Evolutionary conservation across 2,329 filamentous ascomycete genomes (phyloP).

Genomic region (Fusarium austroafricanum): DNA sequence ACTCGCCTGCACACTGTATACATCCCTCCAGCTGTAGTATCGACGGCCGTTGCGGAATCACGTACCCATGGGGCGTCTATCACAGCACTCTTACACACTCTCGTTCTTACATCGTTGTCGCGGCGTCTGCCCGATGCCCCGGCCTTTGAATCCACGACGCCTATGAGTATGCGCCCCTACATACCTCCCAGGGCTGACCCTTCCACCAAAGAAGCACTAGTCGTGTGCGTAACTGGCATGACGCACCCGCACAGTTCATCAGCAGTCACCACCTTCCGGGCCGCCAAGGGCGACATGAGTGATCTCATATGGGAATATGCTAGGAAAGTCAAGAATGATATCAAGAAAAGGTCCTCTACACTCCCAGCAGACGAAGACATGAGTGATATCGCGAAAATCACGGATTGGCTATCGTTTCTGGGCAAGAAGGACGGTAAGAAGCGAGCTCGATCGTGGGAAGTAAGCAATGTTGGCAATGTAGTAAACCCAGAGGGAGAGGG

Average conservation of each 20-base stretch:
- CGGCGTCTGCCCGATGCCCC: conserved; percentile 51
- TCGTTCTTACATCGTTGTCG: conserved; percentile 57
- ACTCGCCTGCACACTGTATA: conserved; percentile 54
- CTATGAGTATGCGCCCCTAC: conserved; percentile 59
- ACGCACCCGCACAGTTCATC: conserved; percentile 47
- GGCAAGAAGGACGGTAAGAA: conserved; percentile 55
- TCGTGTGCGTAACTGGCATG: conserved; percentile 55
- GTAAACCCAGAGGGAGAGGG: background rate
- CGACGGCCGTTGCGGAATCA: conserved; percentile 53
- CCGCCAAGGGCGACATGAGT: conserved; percentile 33
- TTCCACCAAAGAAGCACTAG: conserved; percentile 50
- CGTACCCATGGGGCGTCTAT: conserved; percentile 58
- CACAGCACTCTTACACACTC: conserved; percentile 61
- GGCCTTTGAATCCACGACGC: conserved; percentile 55
- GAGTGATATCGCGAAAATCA: conserved; percentile 56
- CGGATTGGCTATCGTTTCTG: conserved; percentile 58
- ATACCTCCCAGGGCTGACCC: conserved; percentile 45
- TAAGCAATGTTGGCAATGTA: conserved; percentile 63
- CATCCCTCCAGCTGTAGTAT: conserved; percentile 47
- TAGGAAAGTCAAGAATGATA: conserved; percentile 49
- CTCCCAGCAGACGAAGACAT: conserved; percentile 58
- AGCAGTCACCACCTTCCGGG: conserved; percentile 44
- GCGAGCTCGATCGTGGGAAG: conserved; percentile 60
- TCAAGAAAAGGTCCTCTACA: conserved; percentile 49
- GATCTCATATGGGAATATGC: conserved; percentile 58